These are phyloP conservation scores for Sordariomycetes sp. DNA, from an alignment of 2,329 filamentous ascomycete species.

Conservation along the genomic window DNA sequence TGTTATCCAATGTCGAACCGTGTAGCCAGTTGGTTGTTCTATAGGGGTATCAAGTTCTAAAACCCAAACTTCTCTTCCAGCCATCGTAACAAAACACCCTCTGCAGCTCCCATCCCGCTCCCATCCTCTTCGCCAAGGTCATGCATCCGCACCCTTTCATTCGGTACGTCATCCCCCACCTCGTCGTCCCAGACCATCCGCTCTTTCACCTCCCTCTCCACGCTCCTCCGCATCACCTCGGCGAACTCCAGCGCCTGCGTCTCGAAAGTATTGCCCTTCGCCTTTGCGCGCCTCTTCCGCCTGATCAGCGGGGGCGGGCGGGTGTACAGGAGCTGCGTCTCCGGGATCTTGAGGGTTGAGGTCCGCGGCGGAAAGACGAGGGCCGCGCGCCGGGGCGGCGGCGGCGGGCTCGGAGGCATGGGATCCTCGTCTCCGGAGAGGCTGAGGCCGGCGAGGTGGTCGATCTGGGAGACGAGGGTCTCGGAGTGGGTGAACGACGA, in stretches of 20 bases:
- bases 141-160: background rate
- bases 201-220: conserved; percentile 34
- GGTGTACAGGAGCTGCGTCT: conserved; percentile 36
- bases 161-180: background rate
- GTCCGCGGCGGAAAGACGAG: conserved; percentile 35
- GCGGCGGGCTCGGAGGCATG: background rate
- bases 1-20: no score
- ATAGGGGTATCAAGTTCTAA: background rate
- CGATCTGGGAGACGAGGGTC: conserved; percentile 6
- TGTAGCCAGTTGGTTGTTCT: background rate
- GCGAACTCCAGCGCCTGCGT: conserved; percentile 36
- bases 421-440: conserved; percentile 5
- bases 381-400: conserved; percentile 22
- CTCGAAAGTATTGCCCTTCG: conserved; percentile 29
- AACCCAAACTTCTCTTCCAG: conserved; percentile 1
- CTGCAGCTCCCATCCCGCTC: background rate
- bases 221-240: conserved; percentile 34
- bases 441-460: conserved; percentile 3
- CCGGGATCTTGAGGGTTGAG: conserved; percentile 37
- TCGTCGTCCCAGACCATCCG: conserved; percentile 27
- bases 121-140: conserved; percentile 22
- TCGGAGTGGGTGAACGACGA: conserved; percentile 25
- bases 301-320: conserved; percentile 12
- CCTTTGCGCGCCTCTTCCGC: conserved; percentile 11
- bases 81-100: background rate